Base-by-base conservation (phyloP, 164 flowering plant species). In the Chimonanthus praecox region DNA sequence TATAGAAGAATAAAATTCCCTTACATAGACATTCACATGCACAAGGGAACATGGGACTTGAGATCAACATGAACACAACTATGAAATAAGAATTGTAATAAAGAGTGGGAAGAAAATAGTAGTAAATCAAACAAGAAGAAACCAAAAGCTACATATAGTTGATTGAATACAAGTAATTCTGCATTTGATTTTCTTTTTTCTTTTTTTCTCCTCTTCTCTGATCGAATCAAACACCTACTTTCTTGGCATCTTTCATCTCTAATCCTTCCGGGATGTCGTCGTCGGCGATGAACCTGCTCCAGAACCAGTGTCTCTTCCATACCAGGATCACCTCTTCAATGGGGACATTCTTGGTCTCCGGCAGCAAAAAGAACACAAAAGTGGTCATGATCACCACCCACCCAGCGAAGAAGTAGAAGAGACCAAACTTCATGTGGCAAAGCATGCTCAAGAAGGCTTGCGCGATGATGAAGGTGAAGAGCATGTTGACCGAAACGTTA, bases 291-390 rank as follows among this genome's bases (percentile, higher is more conserved):
- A 11, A 49, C 60, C 49, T 69, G 44, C 60, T 46, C 61, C 72
- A 69, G 46, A 69, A 69, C 58, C 45, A 18, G 72, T 69, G 60
- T 8, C 61, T 18, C 72, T 69, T 49, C 58, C 72, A 69, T 16
- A 69, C 61, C 43, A 6, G 20, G 60, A 16, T 20, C 72, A 69
- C 49, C 72, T 69, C 72, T 20, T 69, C 72, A 69, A 69, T 69
- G 58, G 72, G 72, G 13, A 69, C 61, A 49, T 69, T 69, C 72
- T 69, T 69, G 58, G 72, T 69, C 61, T 69, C 72, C 3, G 61
- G 72, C 60, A 69, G 45, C 44, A 69, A 69, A 20, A 49, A 47
- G 60, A 8, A 48, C 44, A 69, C 16, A 60, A 69, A 69, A 33
- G 33, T 18, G 61, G 72, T 69, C 60, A 49, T 49, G 60, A 69